A percentile compares a stretch with the other conserved stretches of the same genome.
phyloP scores from a whole-genome alignment of 768 basidiomycete genomes.

The Boletales sp. region DNA sequence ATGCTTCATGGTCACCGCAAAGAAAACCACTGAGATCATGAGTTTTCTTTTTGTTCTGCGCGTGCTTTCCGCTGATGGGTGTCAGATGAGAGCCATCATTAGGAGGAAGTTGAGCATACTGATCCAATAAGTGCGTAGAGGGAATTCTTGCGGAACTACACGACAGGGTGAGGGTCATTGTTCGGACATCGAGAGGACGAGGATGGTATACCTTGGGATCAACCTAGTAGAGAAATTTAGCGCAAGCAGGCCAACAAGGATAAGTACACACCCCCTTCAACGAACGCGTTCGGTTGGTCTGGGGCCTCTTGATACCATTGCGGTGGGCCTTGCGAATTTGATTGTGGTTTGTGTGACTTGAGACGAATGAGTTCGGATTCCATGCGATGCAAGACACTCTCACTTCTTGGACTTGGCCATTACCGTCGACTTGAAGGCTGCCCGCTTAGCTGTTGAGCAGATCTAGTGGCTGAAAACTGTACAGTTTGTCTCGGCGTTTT shows the following conservation, averaged over 20 bases:
- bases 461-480: constrained; percentile 37
- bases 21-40: constrained; percentile 24
- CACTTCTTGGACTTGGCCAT: constrained; percentile 99
- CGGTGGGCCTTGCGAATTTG: constrained; percentile 96
- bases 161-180: constrained; percentile 3
- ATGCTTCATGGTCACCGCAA: constrained; percentile 2
- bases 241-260: background rate
- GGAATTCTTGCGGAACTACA: constrained; percentile 82
- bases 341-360: constrained; percentile 91
- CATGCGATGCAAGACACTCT: constrained; percentile 20
- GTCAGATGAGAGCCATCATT: background rate
- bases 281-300: constrained; percentile 69
- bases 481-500: constrained; percentile 21
- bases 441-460: background rate
- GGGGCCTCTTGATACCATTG: constrained; percentile 91
- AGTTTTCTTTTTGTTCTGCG: constrained; percentile 51
- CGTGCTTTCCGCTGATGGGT: constrained; percentile 60
- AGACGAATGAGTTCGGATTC: constrained; percentile 11
- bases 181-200: background rate
- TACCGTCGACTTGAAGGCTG: constrained; percentile 20
- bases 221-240: constrained; percentile 44
- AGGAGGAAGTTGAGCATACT: constrained; percentile 40
- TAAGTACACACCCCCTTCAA: constrained; percentile 80
- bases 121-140: constrained; percentile 70
- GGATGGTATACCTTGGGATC: constrained; percentile 64